phyloP scores from a whole-genome alignment of 1,284 basidiomycete genomes.

The Fomitopsis betulina region DNA sequence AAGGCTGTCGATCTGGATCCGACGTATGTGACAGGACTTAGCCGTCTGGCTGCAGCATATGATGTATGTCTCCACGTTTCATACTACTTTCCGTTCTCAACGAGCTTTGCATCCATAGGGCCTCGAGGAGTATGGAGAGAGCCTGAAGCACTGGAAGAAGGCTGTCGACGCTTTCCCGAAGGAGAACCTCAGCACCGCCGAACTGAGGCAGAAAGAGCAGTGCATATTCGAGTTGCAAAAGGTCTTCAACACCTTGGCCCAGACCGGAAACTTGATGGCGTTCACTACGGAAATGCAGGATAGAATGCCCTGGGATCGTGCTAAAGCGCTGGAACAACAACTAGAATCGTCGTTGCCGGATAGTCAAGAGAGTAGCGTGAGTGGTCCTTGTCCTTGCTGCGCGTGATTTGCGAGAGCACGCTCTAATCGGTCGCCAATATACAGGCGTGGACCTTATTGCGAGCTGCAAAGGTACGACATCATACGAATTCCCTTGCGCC shows the following conservation, averaged over 20 bases:
- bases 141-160: slow-evolving; percentile 14
- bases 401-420: background rate
- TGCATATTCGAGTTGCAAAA: slow-evolving; percentile 19
- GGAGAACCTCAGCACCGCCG: slow-evolving; percentile 17
- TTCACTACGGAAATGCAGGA: background rate
- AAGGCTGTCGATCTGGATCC: slow-evolving; percentile 26
- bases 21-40: slow-evolving; percentile 32
- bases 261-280: background rate
- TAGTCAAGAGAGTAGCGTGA: background rate
- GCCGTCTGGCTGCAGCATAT: slow-evolving; percentile 26
- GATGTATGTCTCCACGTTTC: slow-evolving; percentile 20
- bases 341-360: slow-evolving; percentile 3
- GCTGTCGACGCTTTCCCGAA: slow-evolving; percentile 22
- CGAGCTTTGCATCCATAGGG: background rate
- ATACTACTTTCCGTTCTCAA: background rate
- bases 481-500: background rate
- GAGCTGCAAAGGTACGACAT: background rate
- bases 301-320: background rate
- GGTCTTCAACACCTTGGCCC: background rate
- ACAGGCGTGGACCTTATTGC: background rate
- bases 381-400: background rate
- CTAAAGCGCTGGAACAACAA: slow-evolving; percentile 5
- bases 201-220: slow-evolving; percentile 25
- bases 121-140: background rate
- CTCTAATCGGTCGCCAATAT: background rate